A percentile compares a stretch with the other conserved stretches of the same genome.
phyloP scores from a whole-genome alignment of 164 flowering plant species.

The Piper betle region DNA sequence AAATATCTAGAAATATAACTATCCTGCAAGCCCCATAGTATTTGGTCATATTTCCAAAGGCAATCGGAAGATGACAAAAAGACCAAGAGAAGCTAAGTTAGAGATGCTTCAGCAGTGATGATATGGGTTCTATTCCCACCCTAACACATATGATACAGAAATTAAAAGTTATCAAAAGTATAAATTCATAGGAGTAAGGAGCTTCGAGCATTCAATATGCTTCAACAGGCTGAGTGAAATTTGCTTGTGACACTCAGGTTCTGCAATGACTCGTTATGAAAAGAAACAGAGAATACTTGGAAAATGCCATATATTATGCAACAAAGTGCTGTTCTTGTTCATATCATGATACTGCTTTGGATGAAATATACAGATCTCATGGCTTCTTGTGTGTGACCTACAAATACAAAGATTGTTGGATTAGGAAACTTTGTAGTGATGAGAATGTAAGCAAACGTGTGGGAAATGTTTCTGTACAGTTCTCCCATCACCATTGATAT shows the following conservation, averaged over 20 bases:
- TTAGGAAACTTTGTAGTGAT: too few relatives aligned
- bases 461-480: too few relatives aligned
- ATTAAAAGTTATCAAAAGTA: not conserved
- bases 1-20: conserved; percentile 24
- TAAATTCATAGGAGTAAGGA: conserved; percentile 4
- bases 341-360: too few relatives aligned
- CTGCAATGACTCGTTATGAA: not conserved
- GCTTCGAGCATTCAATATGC: conserved; percentile 1
- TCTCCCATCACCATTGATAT: too few relatives aligned
- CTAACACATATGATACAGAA: not conserved
- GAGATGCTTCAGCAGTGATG: conserved; percentile 4
- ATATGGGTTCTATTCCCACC: not conserved
- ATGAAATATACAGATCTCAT: too few relatives aligned
- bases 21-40: conserved; percentile 7
- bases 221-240: conserved; percentile 40
- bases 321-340: conserved; percentile 2
- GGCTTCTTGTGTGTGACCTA: too few relatives aligned
- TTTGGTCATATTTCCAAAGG: conserved; percentile 13
- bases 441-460: too few relatives aligned
- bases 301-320: not conserved
- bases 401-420: too few relatives aligned
- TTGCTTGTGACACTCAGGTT: conserved; percentile 38
- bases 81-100: conserved; percentile 14
- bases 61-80: conserved; percentile 26
- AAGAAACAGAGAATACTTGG: not conserved